A percentile compares a stretch with the other conserved stretches of the same genome.
Evolutionary conservation across 768 basidiomycete species (phyloP).

Genomic region (Amanita thiersii): DNA sequence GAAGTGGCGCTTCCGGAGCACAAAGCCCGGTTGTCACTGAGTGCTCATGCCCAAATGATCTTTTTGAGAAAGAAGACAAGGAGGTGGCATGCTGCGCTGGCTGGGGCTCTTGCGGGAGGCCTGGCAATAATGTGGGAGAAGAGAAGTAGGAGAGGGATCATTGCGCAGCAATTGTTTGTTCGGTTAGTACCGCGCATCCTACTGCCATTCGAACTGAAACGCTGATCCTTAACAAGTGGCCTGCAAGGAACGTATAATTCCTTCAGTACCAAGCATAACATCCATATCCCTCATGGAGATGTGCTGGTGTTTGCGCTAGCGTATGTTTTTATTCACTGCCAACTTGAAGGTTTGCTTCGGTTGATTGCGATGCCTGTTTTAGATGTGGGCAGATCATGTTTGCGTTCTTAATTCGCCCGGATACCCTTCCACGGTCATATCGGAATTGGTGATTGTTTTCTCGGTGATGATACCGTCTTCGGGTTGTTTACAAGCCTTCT

Average conservation of each 20-base stretch:
- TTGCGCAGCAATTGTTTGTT: constrained; percentile 87
- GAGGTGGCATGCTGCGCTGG: constrained; percentile 73
- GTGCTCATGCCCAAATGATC: constrained; percentile 52
- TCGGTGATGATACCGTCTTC: neutral
- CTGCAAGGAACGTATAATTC: constrained; percentile 87
- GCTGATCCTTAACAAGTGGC: constrained; percentile 40
- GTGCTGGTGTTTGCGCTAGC: constrained; percentile 73
- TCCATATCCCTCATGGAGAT: constrained; percentile 76
- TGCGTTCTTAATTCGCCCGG: constrained; percentile 67
- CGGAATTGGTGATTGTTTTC: constrained; percentile 46
- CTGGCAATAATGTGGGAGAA: constrained; percentile 76
- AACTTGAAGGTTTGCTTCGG: neutral
- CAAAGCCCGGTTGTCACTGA: constrained; percentile 49
- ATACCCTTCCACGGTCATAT: constrained; percentile 79
- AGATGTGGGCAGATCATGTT: constrained; percentile 87
- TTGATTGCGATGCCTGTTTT: constrained; percentile 1
- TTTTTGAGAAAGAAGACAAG: constrained; percentile 61
- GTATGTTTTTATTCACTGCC: constrained; percentile 27
- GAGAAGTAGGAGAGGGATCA: constrained; percentile 48
- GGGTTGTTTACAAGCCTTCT: neutral
- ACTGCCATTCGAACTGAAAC: neutral
- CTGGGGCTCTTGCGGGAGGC: constrained; percentile 69
- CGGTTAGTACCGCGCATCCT: constrained; percentile 40
- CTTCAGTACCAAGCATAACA: constrained; percentile 55
- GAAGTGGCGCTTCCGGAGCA: constrained; percentile 25